These are phyloP conservation scores for Closterium sp. DNA, from an alignment of 139 green algal genomes.

Conservation along the genomic window DNA sequence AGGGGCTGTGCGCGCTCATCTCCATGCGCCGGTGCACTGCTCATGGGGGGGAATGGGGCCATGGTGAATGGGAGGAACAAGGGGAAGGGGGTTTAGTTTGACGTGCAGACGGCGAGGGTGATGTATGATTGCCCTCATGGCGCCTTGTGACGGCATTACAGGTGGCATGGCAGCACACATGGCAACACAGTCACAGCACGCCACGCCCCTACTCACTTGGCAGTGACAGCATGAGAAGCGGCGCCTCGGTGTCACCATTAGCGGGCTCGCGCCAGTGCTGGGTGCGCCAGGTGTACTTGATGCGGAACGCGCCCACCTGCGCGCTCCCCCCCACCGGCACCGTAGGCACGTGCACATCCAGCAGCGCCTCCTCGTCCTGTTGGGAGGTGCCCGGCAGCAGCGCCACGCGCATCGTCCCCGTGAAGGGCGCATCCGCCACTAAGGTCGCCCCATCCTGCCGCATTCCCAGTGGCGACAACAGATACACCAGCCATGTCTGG, in stretches of 20 bases:
- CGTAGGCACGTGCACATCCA: neutral
- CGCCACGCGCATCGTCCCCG: slow-evolving; percentile 47
- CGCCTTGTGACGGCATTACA: too few relatives aligned
- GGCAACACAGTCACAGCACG: too few relatives aligned
- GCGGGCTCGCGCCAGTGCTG: neutral
- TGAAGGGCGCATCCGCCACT: slow-evolving; percentile 38
- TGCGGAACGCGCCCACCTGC: neutral
- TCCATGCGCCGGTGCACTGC: neutral
- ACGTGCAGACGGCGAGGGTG: too few relatives aligned
- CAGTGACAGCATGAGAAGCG: slow-evolving; percentile 17
- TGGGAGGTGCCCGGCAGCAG: slow-evolving; percentile 30
- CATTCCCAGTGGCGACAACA: neutral
- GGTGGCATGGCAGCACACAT: too few relatives aligned
- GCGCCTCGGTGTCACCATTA: too few relatives aligned
- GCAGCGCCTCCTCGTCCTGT: neutral
- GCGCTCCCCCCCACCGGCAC: neutral
- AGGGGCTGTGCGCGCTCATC: neutral
- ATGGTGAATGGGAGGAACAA: neutral
- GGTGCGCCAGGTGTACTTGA: slow-evolving; percentile 21
- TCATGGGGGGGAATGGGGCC: neutral
- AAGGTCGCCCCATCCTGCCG: slow-evolving; percentile 21
- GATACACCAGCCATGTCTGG: slow-evolving; percentile 35
- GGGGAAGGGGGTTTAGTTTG: too few relatives aligned
- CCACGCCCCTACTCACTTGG: neutral
- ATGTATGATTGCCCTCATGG: too few relatives aligned